A percentile compares a stretch with the other conserved stretches of the same genome.
These are phyloP conservation scores for Cercospora sojina DNA, from an alignment of 2,329 filamentous ascomycete genomes.

Conservation along the genomic window DNA sequence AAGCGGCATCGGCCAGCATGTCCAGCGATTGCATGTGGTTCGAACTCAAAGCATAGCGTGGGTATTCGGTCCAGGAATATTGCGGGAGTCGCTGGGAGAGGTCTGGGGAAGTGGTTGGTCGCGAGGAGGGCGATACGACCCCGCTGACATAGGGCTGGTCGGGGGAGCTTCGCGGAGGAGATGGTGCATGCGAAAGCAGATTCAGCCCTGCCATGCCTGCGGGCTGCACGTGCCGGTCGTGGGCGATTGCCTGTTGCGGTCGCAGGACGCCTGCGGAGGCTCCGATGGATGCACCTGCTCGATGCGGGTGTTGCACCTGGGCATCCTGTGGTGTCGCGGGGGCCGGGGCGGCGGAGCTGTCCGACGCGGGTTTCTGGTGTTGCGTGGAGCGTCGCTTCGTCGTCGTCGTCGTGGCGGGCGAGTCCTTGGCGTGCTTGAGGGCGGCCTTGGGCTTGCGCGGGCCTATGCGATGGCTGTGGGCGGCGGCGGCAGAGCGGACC, in stretches of 20 bases:
- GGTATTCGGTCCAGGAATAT: constrained; percentile 24
- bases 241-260: background rate
- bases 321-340: background rate
- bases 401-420: background rate
- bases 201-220: background rate
- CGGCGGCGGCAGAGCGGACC: constrained; percentile 26
- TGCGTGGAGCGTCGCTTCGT: background rate
- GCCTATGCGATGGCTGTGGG: constrained; percentile 27
- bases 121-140: background rate
- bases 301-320: background rate
- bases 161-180: background rate
- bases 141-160: background rate
- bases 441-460: constrained; percentile 25
- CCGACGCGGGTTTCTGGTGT: background rate
- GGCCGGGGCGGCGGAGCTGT: background rate
- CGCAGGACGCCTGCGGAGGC: background rate
- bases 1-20: constrained; percentile 10
- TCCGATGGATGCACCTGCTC: background rate
- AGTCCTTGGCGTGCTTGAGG: background rate
- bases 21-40: constrained; percentile 9
- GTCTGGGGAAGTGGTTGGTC: background rate
- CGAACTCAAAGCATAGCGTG: constrained; percentile 17
- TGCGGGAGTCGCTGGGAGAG: constrained; percentile 13
- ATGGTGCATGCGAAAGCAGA: background rate
- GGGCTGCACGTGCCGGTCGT: background rate